A percentile compares a stretch with the other conserved stretches of the same genome.
phyloP scores from a whole-genome alignment of 192 early-diverging fungal species.

The Backusella morwellensis region DNA sequence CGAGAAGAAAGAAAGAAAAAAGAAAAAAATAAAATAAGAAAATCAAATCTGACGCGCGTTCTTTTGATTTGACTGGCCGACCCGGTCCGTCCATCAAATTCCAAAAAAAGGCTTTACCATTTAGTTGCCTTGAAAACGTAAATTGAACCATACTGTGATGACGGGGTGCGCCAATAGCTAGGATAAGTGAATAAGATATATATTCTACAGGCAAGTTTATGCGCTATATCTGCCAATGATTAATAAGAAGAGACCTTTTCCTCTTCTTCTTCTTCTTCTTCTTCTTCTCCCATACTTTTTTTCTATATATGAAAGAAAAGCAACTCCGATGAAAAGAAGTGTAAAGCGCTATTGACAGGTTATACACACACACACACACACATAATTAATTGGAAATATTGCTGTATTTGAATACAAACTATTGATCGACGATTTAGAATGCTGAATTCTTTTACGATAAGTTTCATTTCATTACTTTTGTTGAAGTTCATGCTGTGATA shows the following conservation, averaged over 20 bases:
- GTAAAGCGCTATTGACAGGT: not conserved
- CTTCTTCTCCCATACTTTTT: no score
- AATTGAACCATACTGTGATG: no score
- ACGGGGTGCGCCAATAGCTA: no score
- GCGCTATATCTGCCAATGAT: no score
- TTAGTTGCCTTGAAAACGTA: no score
- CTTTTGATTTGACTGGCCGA: not conserved
- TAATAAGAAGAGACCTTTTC: no score
- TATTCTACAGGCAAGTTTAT: no score
- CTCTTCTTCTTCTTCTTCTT: no score
- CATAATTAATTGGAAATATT: not conserved
- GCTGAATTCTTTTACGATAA: not conserved
- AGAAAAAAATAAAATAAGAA: not conserved
- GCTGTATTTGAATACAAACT: not conserved
- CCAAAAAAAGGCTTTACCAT: not conserved
- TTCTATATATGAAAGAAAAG: not conserved
- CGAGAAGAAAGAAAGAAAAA: not conserved
- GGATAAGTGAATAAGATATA: no score
- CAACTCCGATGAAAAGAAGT: not conserved
- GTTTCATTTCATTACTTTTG: no score
- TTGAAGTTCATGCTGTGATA: no score
- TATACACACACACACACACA: not conserved
- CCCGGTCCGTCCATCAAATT: not conserved
- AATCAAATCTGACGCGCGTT: slow-evolving; percentile 7
- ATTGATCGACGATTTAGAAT: not conserved